Conservation (phyloP, 164 flowering plant genomes). For the Nymphaea thermarum region DNA sequence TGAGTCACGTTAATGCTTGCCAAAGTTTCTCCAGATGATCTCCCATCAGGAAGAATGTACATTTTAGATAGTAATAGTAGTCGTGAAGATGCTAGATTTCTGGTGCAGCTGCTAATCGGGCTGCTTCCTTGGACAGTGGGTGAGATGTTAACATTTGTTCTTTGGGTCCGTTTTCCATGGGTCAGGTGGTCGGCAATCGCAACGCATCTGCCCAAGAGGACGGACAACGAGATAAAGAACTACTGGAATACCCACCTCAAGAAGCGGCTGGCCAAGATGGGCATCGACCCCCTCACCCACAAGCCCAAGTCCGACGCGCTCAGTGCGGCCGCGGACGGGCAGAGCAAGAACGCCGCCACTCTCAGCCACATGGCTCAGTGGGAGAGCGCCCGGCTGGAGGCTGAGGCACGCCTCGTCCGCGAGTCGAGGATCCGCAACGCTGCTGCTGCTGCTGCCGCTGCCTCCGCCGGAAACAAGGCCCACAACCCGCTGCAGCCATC, state of each 20-base stretch:
- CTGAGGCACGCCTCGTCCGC: constrained; percentile 69
- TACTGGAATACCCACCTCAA: constrained; percentile 95
- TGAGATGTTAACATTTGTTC: too few relatives aligned
- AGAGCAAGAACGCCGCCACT: constrained; percentile 47
- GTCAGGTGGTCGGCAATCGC: constrained; percentile 95
- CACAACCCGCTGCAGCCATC: neutral
- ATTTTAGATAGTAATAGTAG: too few relatives aligned
- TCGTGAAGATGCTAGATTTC: too few relatives aligned
- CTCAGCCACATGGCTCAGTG: constrained; percentile 94
- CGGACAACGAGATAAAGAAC: constrained; percentile 50
- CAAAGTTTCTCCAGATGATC: too few relatives aligned
- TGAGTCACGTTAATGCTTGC: too few relatives aligned
- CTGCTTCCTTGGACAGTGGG: too few relatives aligned
- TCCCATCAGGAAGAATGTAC: too few relatives aligned
- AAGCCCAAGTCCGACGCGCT: constrained; percentile 65
- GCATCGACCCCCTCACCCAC: constrained; percentile 92
- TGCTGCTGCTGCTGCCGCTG: constrained; percentile 4
- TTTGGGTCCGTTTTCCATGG: neutral
- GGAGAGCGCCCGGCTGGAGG: constrained; percentile 94
- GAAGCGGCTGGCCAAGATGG: constrained; percentile 76
- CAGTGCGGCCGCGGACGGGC: constrained; percentile 24
- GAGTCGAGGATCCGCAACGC: constrained; percentile 56
- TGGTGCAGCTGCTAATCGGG: too few relatives aligned
- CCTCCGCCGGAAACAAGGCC: neutral
- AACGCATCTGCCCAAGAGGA: constrained; percentile 53